Evolutionary conservation across 129 eudicot species (phyloP).

Genomic region (Pittosporum tobira): DNA sequence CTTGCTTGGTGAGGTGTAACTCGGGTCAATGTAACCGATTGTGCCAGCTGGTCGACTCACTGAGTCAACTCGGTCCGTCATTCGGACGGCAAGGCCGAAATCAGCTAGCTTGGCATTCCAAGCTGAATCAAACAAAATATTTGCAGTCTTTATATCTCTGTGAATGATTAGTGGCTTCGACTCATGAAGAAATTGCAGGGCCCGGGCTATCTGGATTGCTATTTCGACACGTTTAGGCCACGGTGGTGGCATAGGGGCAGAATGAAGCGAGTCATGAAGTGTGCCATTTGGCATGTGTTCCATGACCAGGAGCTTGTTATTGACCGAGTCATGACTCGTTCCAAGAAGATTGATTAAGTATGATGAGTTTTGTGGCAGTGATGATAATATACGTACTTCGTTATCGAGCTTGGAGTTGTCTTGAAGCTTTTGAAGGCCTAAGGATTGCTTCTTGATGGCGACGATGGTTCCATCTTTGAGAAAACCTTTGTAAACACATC

Average conservation of each 20-base stretch:
- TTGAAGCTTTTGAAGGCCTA: slow-evolving; percentile 60
- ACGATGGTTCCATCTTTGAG: slow-evolving; percentile 42
- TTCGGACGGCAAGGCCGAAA: slow-evolving; percentile 42
- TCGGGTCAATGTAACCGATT: slow-evolving; percentile 70
- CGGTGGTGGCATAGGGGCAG: slow-evolving; percentile 18
- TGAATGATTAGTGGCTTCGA: slow-evolving; percentile 44
- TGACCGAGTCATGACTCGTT: slow-evolving; percentile 26
- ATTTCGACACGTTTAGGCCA: slow-evolving; percentile 60
- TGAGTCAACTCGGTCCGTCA: slow-evolving; percentile 14
- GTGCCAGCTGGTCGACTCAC: slow-evolving; percentile 61
- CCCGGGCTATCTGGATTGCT: slow-evolving; percentile 44
- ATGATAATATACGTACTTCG: slow-evolving; percentile 52
- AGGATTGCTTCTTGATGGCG: slow-evolving; percentile 66
- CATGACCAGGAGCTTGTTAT: slow-evolving; percentile 44
- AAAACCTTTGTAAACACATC: slow-evolving; percentile 56
- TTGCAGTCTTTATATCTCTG: slow-evolving; percentile 56
- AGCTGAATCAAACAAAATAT: slow-evolving; percentile 50
- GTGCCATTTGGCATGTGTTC: slow-evolving; percentile 68
- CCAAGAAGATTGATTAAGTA: slow-evolving; percentile 44
- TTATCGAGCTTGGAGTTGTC: slow-evolving; percentile 69
- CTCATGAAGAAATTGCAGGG: slow-evolving; percentile 36
- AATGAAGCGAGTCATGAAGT: slow-evolving; percentile 52
- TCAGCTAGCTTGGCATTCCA: slow-evolving; percentile 58
- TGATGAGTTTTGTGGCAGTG: slow-evolving; percentile 23
- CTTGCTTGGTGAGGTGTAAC: slow-evolving; percentile 56